A percentile compares a stretch with the other conserved stretches of the same genome.
Evolutionary conservation across 371 early-diverging fungal genomes (phyloP).

Genomic region (Saksenaea oblongispora): DNA sequence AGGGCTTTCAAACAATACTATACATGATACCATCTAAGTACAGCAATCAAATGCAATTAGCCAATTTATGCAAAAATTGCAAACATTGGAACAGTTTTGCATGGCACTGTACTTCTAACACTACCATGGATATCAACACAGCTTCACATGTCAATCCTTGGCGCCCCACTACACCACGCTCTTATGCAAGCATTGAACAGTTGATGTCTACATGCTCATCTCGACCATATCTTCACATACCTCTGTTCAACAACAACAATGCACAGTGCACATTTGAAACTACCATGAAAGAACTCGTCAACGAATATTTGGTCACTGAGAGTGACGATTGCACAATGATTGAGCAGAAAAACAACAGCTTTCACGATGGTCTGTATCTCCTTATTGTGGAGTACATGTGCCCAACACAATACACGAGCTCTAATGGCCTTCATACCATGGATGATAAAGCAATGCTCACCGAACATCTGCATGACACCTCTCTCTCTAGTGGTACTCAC

Average conservation of each 20-base stretch:
- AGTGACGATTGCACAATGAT: neutral
- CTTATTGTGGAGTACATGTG: constrained; percentile 1
- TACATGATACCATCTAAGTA: too few species aligned
- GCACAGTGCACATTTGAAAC: neutral
- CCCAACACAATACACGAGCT: neutral
- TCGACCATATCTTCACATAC: neutral
- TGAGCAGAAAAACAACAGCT: neutral
- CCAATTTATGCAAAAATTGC: too few species aligned
- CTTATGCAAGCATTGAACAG: neutral
- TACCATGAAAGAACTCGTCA: neutral
- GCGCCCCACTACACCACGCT: neutral
- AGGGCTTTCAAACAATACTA: too few species aligned
- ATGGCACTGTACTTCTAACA: too few species aligned
- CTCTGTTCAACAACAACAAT: neutral
- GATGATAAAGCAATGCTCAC: neutral
- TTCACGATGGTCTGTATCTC: constrained; percentile 2
- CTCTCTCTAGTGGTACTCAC: neutral
- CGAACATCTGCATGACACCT: neutral
- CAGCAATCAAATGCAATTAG: too few species aligned
- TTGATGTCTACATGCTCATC: neutral
- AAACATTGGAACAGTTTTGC: too few species aligned
- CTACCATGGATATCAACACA: neutral
- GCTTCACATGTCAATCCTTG: neutral
- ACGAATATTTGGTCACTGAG: neutral
- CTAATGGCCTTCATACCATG: neutral